Base-by-base conservation (phyloP, 305 asterid species). In the Solanum hybrid region DNA sequence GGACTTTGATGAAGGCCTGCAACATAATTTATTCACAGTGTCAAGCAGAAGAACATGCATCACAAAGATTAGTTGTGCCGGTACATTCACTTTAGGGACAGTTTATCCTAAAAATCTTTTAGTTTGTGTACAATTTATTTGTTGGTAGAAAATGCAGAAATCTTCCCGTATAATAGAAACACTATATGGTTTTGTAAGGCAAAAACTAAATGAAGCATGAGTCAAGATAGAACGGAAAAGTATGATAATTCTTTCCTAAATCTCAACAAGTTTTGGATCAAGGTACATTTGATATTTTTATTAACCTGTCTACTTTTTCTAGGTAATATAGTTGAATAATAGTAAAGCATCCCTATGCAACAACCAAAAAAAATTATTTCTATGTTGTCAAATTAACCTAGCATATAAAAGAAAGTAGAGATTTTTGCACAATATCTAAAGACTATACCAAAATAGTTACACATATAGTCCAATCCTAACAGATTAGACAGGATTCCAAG, bases 1-100 rank as follows among this genome's bases (percentile, higher is more conserved):
- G 98, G 76, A 98, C 90, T 91, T 97, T 97, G 45, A 94, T 96
- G 69, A 94, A 97, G 13, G 75, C 97, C 99, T 95, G 87, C 12
- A 37, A 19, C 19, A 69, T 29, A 35, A 38, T 87, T 32, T 17
- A 34, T 24, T 45, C 14, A 27, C 13, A 27, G 10, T 2, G 37
- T 40, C 78, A 86, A 64, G 73, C 73, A 45, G 11, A 45, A 42
- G 38, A 14, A 29, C 34, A 19, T 29, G 87, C 40, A 51, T 10
- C 31, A 51, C 19, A 29, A 81, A 0, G 26, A 4, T 42, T 38
- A 2, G 17, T 8, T 8, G 86, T 81, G 86, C 22, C 27, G 86
- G 27, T 40, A 38, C 24, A 80, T 9, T 7, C 26, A 81, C 69
- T 0, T 26, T 26, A 14, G 8, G 5, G 1, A 7, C 17, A 1